phyloP scores from a whole-genome alignment of 2,329 filamentous ascomycete species.

The Botrytis hyacinthi region DNA sequence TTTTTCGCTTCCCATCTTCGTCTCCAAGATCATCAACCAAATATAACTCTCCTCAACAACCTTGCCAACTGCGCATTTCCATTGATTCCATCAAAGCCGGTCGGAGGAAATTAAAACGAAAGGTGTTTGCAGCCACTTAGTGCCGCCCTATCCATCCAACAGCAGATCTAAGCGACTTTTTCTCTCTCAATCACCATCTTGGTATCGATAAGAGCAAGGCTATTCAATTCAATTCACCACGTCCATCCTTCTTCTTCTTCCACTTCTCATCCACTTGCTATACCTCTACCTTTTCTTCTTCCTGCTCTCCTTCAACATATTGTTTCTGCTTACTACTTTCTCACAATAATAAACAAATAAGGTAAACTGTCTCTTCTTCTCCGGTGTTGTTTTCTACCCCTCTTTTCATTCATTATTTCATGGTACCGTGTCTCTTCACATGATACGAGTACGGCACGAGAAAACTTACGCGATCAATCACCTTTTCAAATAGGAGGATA shows the following conservation, averaged over 20 bases:
- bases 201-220: conserved; percentile 13
- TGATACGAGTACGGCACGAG: conserved; percentile 14
- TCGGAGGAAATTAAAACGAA: background rate
- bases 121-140: background rate
- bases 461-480: conserved; percentile 16
- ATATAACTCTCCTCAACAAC: background rate
- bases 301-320: background rate
- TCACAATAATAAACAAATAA: background rate
- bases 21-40: background rate
- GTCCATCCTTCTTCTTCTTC: background rate
- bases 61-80: background rate
- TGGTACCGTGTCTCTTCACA: conserved; percentile 5
- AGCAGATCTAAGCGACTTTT: conserved; percentile 10
- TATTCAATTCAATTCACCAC: conserved; percentile 2
- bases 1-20: conserved; percentile 1
- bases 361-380: background rate
- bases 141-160: conserved; percentile 11
- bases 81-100: background rate
- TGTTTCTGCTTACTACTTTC: background rate
- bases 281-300: background rate
- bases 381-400: background rate
- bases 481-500: conserved; percentile 15
- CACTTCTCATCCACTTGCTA: background rate
- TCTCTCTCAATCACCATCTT: background rate
- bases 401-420: background rate